Base-by-base conservation (phyloP, 2,329 filamentous ascomycete species). In the Sporothrix globosa region DNA sequence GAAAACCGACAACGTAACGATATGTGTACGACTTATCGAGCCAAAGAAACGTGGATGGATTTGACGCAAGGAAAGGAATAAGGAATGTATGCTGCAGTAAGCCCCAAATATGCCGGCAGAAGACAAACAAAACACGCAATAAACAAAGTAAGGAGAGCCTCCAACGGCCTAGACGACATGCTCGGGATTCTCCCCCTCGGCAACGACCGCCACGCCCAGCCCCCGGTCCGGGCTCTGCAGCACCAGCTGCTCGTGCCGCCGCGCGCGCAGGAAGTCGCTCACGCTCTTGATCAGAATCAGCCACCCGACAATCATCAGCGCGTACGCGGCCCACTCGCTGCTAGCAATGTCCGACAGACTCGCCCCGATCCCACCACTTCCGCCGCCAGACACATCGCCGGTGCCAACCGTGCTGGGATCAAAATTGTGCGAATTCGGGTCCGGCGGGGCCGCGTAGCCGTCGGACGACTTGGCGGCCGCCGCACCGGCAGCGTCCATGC, bases 271-370 rank as follows among this genome's bases (percentile, higher is more conserved):
- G 78, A 96, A 99, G 78, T 98, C 94, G 76, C 91, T 93, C 21
- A 97, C 89, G n/a, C 93, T 90, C 80, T 94, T 88, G 78, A 99
- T 98, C 73, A 99, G 83, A 73, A 99, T 93, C 77, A 98, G 98
- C 96, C 96, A 99, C 5, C 96, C 96, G 1, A 97, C 91, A 77
- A 99, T 92, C 96, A 99, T 99, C 63, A 99, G 81, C 19, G 92
- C 84, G 76, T 98, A 99, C 13, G 93, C 92, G 73, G 97, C 84
- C 92, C 92, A 97, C 78, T 98, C 94, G 74, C 87, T 90, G 67
- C 90, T 90, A 6, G 86, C 87, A 54, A 97, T 87, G 48, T 88
- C 86, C 7, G 82, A 80, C 11, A 85, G 77, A 14, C 82, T 81
- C 53, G 84, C 83, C 1, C 79, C 76, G 14, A 77, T 75, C 72